Evolutionary conservation across 1,139 yeast genomes (phyloP).

Genomic region (Saccharomyces hybrid): DNA sequence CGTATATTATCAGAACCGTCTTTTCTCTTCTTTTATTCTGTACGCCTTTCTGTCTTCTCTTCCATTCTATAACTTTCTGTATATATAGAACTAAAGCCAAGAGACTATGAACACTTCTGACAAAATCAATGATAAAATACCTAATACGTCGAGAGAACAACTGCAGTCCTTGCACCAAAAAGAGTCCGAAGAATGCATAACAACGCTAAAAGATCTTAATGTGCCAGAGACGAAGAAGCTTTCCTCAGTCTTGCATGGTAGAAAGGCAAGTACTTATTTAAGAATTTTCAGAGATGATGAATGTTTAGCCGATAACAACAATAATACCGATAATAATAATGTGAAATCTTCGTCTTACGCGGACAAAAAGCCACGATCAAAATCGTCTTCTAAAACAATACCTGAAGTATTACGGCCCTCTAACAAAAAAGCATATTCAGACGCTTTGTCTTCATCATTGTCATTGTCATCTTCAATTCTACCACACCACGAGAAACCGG

Average conservation of each 20-base stretch:
- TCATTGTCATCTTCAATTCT: neutral
- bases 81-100: neutral
- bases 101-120: neutral
- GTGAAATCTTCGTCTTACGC: neutral
- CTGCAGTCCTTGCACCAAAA: neutral
- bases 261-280: conserved; percentile 32
- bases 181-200: neutral
- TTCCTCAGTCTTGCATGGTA: conserved; percentile 24
- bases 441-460: neutral
- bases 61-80: neutral
- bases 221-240: conserved; percentile 18
- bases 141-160: neutral
- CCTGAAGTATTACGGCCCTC: neutral
- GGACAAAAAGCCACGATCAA: neutral
- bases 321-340: neutral
- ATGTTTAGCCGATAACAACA: conserved; percentile 6
- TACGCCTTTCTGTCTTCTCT: neutral
- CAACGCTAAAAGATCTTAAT: conserved; percentile 19
- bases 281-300: conserved; percentile 30
- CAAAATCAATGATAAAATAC: neutral
- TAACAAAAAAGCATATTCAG: neutral
- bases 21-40: neutral
- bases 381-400: neutral
- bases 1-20: neutral
- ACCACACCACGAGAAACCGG: neutral